Percentiles rank a stretch among this genome's conserved stretches.
phyloP scores from a whole-genome alignment of 2,329 filamentous ascomycete genomes.

The Metarhizium anisopliae region DNA sequence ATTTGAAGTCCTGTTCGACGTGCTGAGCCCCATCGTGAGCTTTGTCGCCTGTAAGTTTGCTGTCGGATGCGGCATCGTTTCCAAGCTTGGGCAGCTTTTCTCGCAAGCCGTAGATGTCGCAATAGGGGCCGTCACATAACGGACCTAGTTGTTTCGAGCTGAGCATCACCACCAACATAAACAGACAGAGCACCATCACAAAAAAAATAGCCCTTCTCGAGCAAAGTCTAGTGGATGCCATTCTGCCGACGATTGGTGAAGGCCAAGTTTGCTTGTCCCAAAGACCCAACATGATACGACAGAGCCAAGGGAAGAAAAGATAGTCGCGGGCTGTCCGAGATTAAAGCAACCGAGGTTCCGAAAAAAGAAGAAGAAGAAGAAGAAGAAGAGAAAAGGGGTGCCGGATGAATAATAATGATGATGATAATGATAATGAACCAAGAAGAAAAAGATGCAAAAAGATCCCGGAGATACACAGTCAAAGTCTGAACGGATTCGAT shows the following conservation, averaged over 20 bases:
- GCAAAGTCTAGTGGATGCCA: constrained; percentile 16
- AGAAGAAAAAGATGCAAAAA: background rate
- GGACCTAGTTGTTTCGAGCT: constrained; percentile 21
- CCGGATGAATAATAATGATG: background rate
- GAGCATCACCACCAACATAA: constrained; percentile 22
- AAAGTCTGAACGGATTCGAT: background rate
- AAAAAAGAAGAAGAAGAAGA: background rate
- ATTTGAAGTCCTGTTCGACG: constrained; percentile 4
- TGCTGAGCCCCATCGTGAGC: background rate
- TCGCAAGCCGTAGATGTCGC: constrained; percentile 8
- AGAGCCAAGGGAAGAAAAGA: background rate
- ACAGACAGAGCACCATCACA: constrained; percentile 17
- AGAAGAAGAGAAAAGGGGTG: background rate
- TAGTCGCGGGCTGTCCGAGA: background rate
- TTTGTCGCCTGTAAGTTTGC: background rate
- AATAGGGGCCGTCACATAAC: constrained; percentile 20
- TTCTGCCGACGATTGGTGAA: constrained; percentile 5
- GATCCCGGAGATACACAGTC: background rate
- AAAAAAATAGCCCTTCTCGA: constrained; percentile 19
- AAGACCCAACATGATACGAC: constrained; percentile 3
- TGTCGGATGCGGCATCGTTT: background rate
- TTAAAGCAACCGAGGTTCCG: background rate
- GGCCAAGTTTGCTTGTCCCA: constrained; percentile 5
- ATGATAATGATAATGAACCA: background rate
- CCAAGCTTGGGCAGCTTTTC: constrained; percentile 5